phyloP scores from a whole-genome alignment of 805 yeast species.

The Kluyveromyces siamensis region DNA sequence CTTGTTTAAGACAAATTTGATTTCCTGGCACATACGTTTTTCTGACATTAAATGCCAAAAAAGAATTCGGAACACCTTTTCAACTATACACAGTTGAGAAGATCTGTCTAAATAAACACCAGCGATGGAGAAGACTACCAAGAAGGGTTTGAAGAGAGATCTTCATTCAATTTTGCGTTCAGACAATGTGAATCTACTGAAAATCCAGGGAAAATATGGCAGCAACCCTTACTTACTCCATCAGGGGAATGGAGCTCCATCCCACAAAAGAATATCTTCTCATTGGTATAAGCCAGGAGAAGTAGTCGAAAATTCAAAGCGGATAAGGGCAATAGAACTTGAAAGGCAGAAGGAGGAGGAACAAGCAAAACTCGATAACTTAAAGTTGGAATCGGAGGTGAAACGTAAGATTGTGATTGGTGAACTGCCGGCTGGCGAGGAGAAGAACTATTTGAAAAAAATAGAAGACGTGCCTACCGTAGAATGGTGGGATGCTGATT shows the following conservation, averaged over 20 bases:
- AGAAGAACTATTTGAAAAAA: constrained; percentile 42
- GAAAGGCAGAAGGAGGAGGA: constrained; percentile 3
- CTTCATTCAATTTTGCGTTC: constrained; percentile 24
- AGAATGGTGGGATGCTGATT: constrained; percentile 88
- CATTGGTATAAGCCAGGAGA: constrained; percentile 3
- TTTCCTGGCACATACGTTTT: too few species aligned
- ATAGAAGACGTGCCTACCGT: constrained; percentile 44
- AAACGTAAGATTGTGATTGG: constrained; percentile 35
- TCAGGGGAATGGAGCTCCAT: background rate
- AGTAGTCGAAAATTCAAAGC: background rate
- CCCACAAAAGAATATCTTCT: background rate
- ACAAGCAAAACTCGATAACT: constrained; percentile 1
- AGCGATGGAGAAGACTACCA: background rate
- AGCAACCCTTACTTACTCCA: constrained; percentile 24
- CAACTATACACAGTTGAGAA: too few species aligned
- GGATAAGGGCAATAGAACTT: constrained; percentile 9
- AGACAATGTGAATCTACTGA: constrained; percentile 22
- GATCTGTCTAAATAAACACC: too few species aligned
- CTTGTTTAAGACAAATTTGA: too few species aligned
- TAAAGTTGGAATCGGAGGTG: constrained; percentile 17
- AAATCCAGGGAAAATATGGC: constrained; percentile 7
- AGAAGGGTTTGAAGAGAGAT: constrained; percentile 21
- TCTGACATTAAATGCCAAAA: too few species aligned
- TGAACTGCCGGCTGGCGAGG: constrained; percentile 44
- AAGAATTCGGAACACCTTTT: too few species aligned